Base-by-base conservation (phyloP, 129 eudicot genomes). In the Arctium lappa region DNA sequence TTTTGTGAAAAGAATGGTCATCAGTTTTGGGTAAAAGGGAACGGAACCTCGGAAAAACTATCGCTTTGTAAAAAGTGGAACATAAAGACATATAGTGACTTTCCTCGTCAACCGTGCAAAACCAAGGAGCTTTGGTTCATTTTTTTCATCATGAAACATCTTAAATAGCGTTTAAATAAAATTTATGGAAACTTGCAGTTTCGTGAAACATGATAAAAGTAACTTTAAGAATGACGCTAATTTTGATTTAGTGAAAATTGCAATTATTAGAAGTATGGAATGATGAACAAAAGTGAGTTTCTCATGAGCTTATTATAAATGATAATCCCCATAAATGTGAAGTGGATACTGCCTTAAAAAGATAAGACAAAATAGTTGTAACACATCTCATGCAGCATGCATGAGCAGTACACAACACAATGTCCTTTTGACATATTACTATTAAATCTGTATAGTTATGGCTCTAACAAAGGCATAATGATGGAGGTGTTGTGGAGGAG, bases 391-490 rank as follows among this genome's bases (percentile, higher is more conserved):
- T 63, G 12, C 70, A 63, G 32, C 11, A 22, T 63, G 70, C 69
- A 62, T 62, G 31, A 62, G 69, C 65, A 53, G 65, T 15, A 13
- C 65, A 8, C 70, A 22, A 63, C 11, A 62, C 33, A 63, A 63
- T 27, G 13, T 18, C 12, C 32, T 18, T 22, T 78, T 63, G 72
- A 39, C 30, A 63, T 29, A 60, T 62, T 37, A 11, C 15, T 0
- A 27, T 33, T 18, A 12, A 27, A 63, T 15, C 34, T 16, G 8
- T 66, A 36, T 50, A 18, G 22, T 4, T 44, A 6, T 44, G 37
- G 38, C 27, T 74, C 66, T 74, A 31, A 40, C 44, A 42, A 79
- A 79, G 27, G 34, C 29, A 18, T 80, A 72, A 80, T 72, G 38
- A 77, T 77, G 80, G 34, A 34, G 18, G 30, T 13, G 27, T 22